Evolutionary conservation across 495 filamentous ascomycete species (phyloP).

Genomic region (Penicillium fimorum): DNA sequence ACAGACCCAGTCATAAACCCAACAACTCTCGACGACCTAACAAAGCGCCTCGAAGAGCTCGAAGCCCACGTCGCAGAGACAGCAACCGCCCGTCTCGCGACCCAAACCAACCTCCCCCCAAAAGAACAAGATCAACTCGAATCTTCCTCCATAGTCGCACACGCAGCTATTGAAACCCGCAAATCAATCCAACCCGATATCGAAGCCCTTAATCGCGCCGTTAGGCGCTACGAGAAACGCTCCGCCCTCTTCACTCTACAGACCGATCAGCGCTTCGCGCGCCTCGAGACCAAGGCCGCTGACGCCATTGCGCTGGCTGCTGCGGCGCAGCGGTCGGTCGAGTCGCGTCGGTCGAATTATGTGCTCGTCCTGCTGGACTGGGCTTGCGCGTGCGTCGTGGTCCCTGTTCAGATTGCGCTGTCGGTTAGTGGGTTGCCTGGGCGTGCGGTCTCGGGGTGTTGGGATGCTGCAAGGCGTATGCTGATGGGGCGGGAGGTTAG

Average conservation of each 20-base stretch:
- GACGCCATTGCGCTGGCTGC: constrained; percentile 80
- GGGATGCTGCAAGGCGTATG: constrained; percentile 16
- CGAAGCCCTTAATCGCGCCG: constrained; percentile 84
- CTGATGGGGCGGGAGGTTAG: neutral
- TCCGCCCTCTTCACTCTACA: constrained; percentile 67
- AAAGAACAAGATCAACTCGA: constrained; percentile 12
- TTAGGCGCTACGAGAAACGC: constrained; percentile 92
- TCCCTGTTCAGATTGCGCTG: constrained; percentile 30
- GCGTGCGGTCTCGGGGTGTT: constrained; percentile 19
- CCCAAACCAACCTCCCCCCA: neutral
- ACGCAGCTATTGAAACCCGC: constrained; percentile 60
- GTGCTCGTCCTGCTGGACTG: constrained; percentile 27
- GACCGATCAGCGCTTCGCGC: constrained; percentile 69
- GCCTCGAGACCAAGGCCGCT: constrained; percentile 65
- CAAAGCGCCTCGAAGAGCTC: constrained; percentile 64
- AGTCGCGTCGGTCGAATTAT: constrained; percentile 20
- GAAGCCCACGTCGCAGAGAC: constrained; percentile 58
- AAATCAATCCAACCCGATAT: constrained; percentile 73
- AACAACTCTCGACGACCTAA: constrained; percentile 55
- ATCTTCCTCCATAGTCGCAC: constrained; percentile 35
- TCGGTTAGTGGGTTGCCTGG: constrained; percentile 28
- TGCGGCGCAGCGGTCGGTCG: constrained; percentile 56
- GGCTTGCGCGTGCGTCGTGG: constrained; percentile 29
- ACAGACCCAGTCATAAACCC: constrained; percentile 41
- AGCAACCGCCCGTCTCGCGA: constrained; percentile 25